Evolutionary conservation across 2,329 filamentous ascomycete genomes (phyloP), one percentile per base, ranked within the genome.

Genomic region (Magnaporthales sp.): DNA sequence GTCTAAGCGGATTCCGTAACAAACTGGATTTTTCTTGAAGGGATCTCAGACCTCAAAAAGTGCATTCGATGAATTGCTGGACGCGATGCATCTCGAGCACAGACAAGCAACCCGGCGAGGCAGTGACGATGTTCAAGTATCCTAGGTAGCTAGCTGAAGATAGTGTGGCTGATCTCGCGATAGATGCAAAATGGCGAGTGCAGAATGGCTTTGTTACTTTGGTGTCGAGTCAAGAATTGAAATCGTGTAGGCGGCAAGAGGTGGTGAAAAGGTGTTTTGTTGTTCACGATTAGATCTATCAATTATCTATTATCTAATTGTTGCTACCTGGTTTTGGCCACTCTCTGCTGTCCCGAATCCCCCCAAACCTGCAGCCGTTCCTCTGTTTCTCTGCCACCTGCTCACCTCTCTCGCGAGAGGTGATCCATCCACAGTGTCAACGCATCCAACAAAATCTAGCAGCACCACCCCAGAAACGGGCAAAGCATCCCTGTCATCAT

Each of bases 391-490:
- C 72, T 72, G 51, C 64, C 64, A 29, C 46, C 69, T 68, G 70
- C 70, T 69, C 71, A 69, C 67, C 71, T 72, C 70, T 72, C 71
- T 70, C 70, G 71, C 71, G 38, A 51, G 38, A 74, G 72, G 71
- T 73, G 73, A 73, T 74, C 71, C 71, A 73, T 72, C 70, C 66
- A 68, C 54, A 58, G 54, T 58, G 61, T 68, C 63, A 63, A 32
- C 64, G 51, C 67, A 73, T 71, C 70, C 69, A 70, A 68, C 68
- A 70, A 71, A 51, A 70, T 68, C 67, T 68, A 67, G 69, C 69
- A 68, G 69, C 69, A 65, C 63, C 63, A 65, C 63, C 63, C 63
- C 63, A 65, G 46, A 58, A 65, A 26, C 30, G 74, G n/a, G 69
- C 62, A 51, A 51, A 51, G 38, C 19, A 51, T 51, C 38, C 38